These are phyloP conservation scores for Fusarium agapanthi DNA, from an alignment of 2,329 filamentous ascomycete genomes.

Conservation along the genomic window DNA sequence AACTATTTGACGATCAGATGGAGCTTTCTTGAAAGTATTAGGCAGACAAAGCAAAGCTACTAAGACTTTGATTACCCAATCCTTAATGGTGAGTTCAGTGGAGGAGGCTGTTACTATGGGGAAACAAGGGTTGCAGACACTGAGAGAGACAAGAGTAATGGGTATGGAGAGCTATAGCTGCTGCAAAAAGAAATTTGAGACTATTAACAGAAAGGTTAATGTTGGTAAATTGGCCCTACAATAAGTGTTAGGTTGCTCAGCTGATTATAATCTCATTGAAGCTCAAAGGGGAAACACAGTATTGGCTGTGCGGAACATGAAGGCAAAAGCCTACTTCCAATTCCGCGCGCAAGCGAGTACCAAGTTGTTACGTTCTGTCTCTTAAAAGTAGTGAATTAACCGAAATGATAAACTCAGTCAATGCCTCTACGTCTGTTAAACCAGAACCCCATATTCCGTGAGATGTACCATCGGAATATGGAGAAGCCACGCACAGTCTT, in stretches of 20 bases:
- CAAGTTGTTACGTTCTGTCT: too few relatives aligned
- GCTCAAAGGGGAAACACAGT: not conserved
- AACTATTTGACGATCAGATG: constrained; percentile 43
- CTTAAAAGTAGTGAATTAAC: too few relatives aligned
- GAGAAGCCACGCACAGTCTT: not conserved
- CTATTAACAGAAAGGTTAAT: not conserved
- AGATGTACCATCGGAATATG: not conserved
- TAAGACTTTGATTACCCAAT: constrained; percentile 39
- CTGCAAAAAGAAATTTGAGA: too few relatives aligned
- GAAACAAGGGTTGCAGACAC: not conserved
- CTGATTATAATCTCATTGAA: too few relatives aligned
- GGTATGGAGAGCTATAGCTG: constrained; percentile 7
- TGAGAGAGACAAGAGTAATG: not conserved
- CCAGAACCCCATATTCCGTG: not conserved
- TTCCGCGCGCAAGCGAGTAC: not conserved
- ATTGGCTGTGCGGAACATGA: not conserved
- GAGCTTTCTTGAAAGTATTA: constrained; percentile 47
- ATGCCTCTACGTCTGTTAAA: too few relatives aligned
- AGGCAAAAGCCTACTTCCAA: not conserved
- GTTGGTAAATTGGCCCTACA: not conserved
- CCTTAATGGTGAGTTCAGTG: constrained; percentile 39
- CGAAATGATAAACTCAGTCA: too few relatives aligned
- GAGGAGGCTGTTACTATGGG: not conserved
- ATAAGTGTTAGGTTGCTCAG: not conserved
- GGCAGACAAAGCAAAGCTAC: constrained; percentile 43